Base-by-base conservation (phyloP, 331 rosid genomes). In the Phaseolus coccineus region DNA sequence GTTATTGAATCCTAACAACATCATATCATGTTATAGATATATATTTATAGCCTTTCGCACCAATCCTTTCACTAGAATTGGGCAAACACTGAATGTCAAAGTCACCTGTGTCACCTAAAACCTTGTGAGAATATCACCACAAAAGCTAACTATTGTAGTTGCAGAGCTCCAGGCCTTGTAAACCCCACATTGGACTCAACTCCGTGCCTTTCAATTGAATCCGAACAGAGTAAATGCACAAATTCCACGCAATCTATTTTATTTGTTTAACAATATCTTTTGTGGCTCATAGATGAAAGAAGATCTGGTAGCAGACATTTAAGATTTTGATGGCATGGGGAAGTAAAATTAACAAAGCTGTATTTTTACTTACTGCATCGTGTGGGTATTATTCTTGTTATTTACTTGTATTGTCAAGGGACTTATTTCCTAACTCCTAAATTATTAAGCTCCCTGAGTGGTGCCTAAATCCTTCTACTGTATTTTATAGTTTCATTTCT, bases 281-380 rank as follows among this genome's bases (percentile, higher is more conserved):
- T 79, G 33, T 71, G 71, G 56, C 47, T 24, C 46, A 15, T 71
- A 50, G 30, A 48, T 24, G 64, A 24, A 33, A 22, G 56, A 31
- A 47, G 27, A 69, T 28, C 42, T n/a, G 19, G 15, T 78, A 47
- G 59, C 28, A 12, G 19, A 27, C 46, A 8, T 69, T 44, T 46
- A 35, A 35, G 48, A 35, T 64, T 63, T 64, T 35, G 13, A 35
- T n/a, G n/a, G 28, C 35, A 31, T 15, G 6, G 11, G 68, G 51
- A 9, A 65, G 51, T n/a, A 19, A 25, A 67, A 42, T 8, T 64
- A 24, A 67, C n/a, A 42, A 19, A 66, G 47, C 3, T 39, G 33
- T 40, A 8, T n/a, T 65, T 8, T 8, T 1, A 40, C 51, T 66
- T 19, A 35, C 2, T 35, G 31, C 11, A 40, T 11, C 15, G 40